Conservation (phyloP, 75 land plant species). For the Picea glauca region DNA sequence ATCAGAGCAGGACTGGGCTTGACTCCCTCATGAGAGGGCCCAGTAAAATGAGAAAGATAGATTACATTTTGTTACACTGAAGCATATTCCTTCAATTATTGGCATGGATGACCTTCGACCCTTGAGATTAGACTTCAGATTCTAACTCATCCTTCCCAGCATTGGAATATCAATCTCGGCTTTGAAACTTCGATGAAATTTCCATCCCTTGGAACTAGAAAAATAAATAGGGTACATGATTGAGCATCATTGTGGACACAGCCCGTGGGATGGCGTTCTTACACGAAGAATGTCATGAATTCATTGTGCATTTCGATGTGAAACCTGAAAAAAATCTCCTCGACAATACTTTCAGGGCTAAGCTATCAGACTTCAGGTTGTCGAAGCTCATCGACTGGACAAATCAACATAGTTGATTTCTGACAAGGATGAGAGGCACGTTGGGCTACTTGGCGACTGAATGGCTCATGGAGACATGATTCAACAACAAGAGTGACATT, state of each 20-base stretch:
- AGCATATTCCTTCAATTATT: too few species aligned
- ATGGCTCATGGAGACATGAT: constrained; percentile 14
- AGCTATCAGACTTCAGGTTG: constrained; percentile 78
- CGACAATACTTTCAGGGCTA: constrained; percentile 46
- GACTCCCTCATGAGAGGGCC: too few species aligned
- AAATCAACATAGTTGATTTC: constrained; percentile 13
- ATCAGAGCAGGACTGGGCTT: too few species aligned
- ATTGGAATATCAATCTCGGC: too few species aligned
- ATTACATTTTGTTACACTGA: too few species aligned
- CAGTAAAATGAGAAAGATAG: too few species aligned
- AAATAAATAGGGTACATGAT: constrained; percentile 39
- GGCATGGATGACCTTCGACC: too few species aligned
- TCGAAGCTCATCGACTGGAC: constrained; percentile 53
- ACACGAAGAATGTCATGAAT: constrained; percentile 63
- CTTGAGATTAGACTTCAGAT: too few species aligned
- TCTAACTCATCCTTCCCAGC: too few species aligned
- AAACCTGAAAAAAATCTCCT: constrained; percentile 89
- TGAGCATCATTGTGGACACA: constrained; percentile 47
- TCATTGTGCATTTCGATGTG: constrained; percentile 81
- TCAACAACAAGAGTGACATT: constrained; percentile 13
- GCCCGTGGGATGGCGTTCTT: constrained; percentile 57
- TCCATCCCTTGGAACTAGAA: too few species aligned
- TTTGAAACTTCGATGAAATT: too few species aligned
- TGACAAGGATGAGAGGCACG: constrained; percentile 23
- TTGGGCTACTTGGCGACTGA: constrained; percentile 28